These are phyloP conservation scores for Aciculoconidium aculeatum DNA, from an alignment of 805 yeast species.

Conservation along the genomic window DNA sequence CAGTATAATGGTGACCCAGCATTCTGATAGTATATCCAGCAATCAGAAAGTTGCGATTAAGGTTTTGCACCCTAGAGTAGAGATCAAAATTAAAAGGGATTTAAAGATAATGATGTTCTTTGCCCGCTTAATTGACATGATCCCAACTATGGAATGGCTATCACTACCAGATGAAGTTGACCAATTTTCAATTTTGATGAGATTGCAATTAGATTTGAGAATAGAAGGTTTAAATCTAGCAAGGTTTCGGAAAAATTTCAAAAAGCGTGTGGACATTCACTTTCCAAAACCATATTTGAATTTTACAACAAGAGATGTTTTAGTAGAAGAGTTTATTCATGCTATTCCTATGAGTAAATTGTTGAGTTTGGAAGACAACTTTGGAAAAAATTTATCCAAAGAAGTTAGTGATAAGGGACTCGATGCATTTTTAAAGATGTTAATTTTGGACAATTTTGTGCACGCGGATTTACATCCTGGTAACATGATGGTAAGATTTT, in stretches of 20 bases:
- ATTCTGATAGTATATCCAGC: slow-evolving; percentile 26
- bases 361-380: slow-evolving; percentile 42
- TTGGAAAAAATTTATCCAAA: slow-evolving; percentile 52
- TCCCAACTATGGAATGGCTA: slow-evolving; percentile 98
- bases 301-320: slow-evolving; percentile 61
- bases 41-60: slow-evolving; percentile 77
- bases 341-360: slow-evolving; percentile 80
- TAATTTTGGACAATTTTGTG: slow-evolving; percentile 85
- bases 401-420: slow-evolving; percentile 75
- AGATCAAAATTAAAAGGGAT: slow-evolving; percentile 67
- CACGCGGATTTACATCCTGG: slow-evolving; percentile 99
- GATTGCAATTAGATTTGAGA: slow-evolving; percentile 79
- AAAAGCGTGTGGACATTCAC: slow-evolving; percentile 49
- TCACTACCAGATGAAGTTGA: slow-evolving; percentile 92
- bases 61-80: slow-evolving; percentile 87
- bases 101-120: slow-evolving; percentile 76
- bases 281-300: slow-evolving; percentile 75
- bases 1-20: slow-evolving; percentile 30
- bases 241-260: slow-evolving; percentile 67
- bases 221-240: slow-evolving; percentile 81
- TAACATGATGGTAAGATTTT: slow-evolving; percentile 73
- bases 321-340: slow-evolving; percentile 79
- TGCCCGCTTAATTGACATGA: slow-evolving; percentile 59
- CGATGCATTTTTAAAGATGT: slow-evolving; percentile 89
- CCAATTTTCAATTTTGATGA: slow-evolving; percentile 82